Evolutionary conservation across 768 basidiomycete species (phyloP), one percentile per base, ranked within the genome.

Genomic region (Hericium coralloides): DNA sequence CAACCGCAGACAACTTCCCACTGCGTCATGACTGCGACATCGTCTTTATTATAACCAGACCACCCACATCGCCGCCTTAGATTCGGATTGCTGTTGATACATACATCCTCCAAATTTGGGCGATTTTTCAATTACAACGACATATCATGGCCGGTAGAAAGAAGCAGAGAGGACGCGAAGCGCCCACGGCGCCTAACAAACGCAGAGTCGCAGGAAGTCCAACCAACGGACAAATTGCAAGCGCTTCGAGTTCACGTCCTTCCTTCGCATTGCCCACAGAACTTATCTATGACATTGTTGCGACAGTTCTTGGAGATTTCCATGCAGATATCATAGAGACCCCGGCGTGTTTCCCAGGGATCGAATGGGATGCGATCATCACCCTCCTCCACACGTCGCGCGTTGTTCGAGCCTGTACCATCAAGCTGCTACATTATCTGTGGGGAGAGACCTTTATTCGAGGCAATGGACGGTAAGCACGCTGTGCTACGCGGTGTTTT

Each of bases 381-480:
- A 51, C 59, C 1, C 45, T 58, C 23, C 53, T 61, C 26, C 60
- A 61, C 49, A 55, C 57, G 9, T 61, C 60, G 17, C 60, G 53
- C 31, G 17, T 47, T n/a, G 57, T 60, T 53, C 55, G 60, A 4
- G 38, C 49, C 10, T 57, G 55, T 38, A 60, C 60, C 5, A 52
- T 61, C 59, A 57, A 60, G 18, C 8, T 61, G 15, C 4, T 61
- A n/a, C 54, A 60, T 38, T 43, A 61, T 22, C 53, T 61, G 0
- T 61, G 60, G 60, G 60, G 60, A 4, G 60, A 61, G 18, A 60
- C 60, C 2, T 61, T 61, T 45, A 61, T 61, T 8, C 7, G 31
- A 31, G 31, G 31, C 31, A 31, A 31, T 8, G 31, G 31, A 9
- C 31, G 31, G 31, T 31, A 9, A 31, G 31, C 10, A 9, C 10